Percentiles rank a stretch among this genome's conserved stretches.
These are phyloP conservation scores for Thelephora terrestris DNA, from an alignment of 1,284 basidiomycete genomes.

Conservation along the genomic window DNA sequence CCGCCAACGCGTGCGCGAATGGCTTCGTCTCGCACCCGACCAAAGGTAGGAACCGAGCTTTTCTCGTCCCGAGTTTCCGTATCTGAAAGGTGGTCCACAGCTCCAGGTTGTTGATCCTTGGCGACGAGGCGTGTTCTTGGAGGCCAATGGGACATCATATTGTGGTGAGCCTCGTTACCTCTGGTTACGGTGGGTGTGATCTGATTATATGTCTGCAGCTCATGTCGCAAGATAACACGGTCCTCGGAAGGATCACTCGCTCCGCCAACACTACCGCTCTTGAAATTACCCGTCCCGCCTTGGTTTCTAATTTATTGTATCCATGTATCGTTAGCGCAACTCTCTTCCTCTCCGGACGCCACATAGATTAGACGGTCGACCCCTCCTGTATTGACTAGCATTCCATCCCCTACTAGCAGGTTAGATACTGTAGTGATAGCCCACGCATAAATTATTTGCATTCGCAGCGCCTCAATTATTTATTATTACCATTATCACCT, in stretches of 20 bases:
- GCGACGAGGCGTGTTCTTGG: neutral
- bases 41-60: constrained; percentile 31
- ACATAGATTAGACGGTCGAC: neutral
- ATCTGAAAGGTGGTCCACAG: neutral
- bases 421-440: too few species aligned
- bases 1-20: constrained; percentile 39
- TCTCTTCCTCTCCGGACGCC: neutral
- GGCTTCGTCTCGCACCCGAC: constrained; percentile 44
- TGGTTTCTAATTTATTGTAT: neutral
- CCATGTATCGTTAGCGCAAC: neutral
- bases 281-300: neutral
- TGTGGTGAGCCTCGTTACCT: neutral
- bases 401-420: too few species aligned
- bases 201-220: neutral
- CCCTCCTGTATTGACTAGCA: neutral
- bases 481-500: too few species aligned
- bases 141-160: neutral
- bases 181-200: too few species aligned
- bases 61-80: neutral
- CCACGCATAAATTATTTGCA: too few species aligned
- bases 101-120: neutral
- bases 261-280: neutral
- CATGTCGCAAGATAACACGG: neutral
- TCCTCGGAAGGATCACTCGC: neutral
- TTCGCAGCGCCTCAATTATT: too few species aligned